Evolutionary conservation across 345 rosid genomes (phyloP).

Genomic region (Dovyalis caffra): DNA sequence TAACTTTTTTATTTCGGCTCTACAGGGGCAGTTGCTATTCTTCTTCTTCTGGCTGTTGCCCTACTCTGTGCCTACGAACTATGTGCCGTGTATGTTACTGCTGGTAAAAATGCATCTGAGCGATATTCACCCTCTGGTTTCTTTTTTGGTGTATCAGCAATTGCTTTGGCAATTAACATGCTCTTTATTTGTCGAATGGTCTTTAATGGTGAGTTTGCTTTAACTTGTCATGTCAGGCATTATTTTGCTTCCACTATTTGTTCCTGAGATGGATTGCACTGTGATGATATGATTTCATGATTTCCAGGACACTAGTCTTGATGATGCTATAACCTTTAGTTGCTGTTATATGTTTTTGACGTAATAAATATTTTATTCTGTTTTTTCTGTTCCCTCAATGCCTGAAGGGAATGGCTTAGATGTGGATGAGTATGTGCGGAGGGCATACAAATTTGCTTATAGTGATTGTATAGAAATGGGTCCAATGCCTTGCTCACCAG

Average conservation of each 20-base stretch:
- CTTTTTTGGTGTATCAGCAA: constrained; percentile 98
- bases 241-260: constrained; percentile 7
- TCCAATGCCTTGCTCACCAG: constrained; percentile 84
- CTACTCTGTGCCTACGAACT: constrained; percentile 95
- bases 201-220: constrained; percentile 77
- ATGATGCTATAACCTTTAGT: constrained; percentile 3
- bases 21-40: constrained; percentile 95
- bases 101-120: constrained; percentile 81
- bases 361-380: not conserved
- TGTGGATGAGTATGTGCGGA: constrained; percentile 97
- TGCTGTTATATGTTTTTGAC: not conserved
- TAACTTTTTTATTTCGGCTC: constrained; percentile 21
- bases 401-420: constrained; percentile 91
- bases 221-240: constrained; percentile 9
- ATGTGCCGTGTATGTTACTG: constrained; percentile 95
- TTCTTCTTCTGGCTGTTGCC: constrained; percentile 92
- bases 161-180: constrained; percentile 97
- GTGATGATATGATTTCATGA: constrained; percentile 14
- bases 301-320: constrained; percentile 8
- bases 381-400: constrained; percentile 13
- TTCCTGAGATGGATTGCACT: constrained; percentile 10
- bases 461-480: constrained; percentile 96
- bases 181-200: constrained; percentile 97
- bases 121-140: constrained; percentile 96
- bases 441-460: constrained; percentile 97